Evolutionary conservation across 2,329 filamentous ascomycete species (phyloP).

Genomic region (Metarhizium humberi): DNA sequence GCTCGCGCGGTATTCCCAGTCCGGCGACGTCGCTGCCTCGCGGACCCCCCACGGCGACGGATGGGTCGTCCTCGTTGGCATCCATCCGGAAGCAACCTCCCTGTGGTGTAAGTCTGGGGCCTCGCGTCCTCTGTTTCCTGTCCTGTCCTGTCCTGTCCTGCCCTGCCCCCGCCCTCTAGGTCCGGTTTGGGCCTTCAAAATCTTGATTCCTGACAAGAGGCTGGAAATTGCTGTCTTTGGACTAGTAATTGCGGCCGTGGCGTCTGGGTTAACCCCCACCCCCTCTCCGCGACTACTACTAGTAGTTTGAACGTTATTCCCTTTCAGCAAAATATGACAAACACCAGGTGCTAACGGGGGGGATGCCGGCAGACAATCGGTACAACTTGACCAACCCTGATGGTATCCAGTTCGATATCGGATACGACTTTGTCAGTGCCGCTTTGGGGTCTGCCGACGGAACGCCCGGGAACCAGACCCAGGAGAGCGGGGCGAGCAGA

Average conservation of each 20-base stretch:
- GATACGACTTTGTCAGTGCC: slow-evolving; percentile 14
- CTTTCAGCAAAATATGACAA: too few species aligned
- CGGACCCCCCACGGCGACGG: slow-evolving; percentile 14
- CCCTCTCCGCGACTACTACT: too few species aligned
- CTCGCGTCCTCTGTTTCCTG: too few species aligned
- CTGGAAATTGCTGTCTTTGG: too few species aligned
- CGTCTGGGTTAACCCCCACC: too few species aligned
- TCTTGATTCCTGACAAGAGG: too few species aligned
- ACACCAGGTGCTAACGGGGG: too few species aligned
- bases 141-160: too few species aligned
- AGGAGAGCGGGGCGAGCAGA: slow-evolving; percentile 1
- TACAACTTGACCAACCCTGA: slow-evolving; percentile 12
- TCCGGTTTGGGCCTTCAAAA: too few species aligned
- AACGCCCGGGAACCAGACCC: neutral
- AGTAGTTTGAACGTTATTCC: too few species aligned
- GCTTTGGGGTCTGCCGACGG: slow-evolving; percentile 7
- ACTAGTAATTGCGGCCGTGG: too few species aligned
- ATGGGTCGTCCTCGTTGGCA: slow-evolving; percentile 15
- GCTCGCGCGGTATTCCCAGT: slow-evolving; percentile 13
- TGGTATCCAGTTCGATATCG: slow-evolving; percentile 13
- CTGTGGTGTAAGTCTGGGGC: slow-evolving; percentile 14
- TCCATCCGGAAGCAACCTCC: slow-evolving; percentile 16
- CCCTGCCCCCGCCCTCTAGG: too few species aligned
- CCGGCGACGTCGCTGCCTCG: slow-evolving; percentile 14
- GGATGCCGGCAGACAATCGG: slow-evolving; percentile 2